phyloP scores from a whole-genome alignment of 768 basidiomycete species.

The Leccinellum rugosiceps region DNA sequence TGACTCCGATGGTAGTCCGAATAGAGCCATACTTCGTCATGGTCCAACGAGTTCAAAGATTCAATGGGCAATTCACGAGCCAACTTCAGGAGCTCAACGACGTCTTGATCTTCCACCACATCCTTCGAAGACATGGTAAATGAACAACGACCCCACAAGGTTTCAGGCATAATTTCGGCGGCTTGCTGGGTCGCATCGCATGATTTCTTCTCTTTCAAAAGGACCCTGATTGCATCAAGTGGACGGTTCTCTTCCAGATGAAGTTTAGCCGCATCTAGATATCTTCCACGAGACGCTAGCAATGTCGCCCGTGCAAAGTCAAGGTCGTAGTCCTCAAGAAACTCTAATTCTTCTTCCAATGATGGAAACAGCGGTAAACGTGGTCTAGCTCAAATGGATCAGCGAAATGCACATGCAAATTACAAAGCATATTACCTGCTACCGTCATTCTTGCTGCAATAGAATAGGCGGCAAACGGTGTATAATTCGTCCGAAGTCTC shows the following conservation, averaged over 20 bases:
- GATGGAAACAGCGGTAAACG: slow-evolving; percentile 47
- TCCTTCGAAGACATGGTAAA: slow-evolving; percentile 31
- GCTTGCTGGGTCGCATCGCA: slow-evolving; percentile 34
- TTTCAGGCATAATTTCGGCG: slow-evolving; percentile 37
- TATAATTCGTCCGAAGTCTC: slow-evolving; percentile 37
- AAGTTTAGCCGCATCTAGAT: slow-evolving; percentile 49
- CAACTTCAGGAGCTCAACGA: slow-evolving; percentile 26
- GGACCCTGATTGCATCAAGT: slow-evolving; percentile 44
- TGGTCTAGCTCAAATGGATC: slow-evolving; percentile 34
- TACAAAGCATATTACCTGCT: slow-evolving; percentile 14
- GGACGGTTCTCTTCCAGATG: slow-evolving; percentile 46
- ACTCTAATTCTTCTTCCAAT: slow-evolving; percentile 53
- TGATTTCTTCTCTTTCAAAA: slow-evolving; percentile 36
- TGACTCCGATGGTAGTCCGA: background rate
- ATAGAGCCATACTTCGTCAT: slow-evolving; percentile 11
- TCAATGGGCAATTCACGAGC: slow-evolving; percentile 14
- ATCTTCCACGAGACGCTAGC: slow-evolving; percentile 40
- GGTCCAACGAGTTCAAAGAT: slow-evolving; percentile 2
- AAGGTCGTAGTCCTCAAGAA: slow-evolving; percentile 51
- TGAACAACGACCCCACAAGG: slow-evolving; percentile 44
- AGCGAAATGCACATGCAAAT: background rate
- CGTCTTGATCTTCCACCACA: background rate
- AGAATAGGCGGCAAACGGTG: slow-evolving; percentile 45
- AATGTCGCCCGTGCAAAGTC: slow-evolving; percentile 46
- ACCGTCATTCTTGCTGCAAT: slow-evolving; percentile 32